A percentile compares a stretch with the other conserved stretches of the same genome.
Evolutionary conservation across 2,329 filamentous ascomycete genomes (phyloP).

Genomic region (Colletotrichum coccodes): DNA sequence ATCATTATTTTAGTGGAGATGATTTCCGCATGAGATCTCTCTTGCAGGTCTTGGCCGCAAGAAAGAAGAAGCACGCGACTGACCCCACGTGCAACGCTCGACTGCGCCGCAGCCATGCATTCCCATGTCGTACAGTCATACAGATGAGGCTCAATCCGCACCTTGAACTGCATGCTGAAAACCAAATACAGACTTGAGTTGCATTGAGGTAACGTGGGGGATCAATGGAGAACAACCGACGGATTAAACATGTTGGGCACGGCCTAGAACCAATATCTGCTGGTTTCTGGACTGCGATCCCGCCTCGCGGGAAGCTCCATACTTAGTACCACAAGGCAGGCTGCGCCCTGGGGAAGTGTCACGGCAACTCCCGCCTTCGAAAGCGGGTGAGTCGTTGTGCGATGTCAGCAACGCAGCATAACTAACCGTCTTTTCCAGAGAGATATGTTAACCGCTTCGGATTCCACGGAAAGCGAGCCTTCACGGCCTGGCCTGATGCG

Average conservation of each 20-base stretch:
- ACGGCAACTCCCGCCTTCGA: background rate
- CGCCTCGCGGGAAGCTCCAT: background rate
- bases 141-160: background rate
- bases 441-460: background rate
- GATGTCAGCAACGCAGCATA: background rate
- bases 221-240: background rate
- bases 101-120: background rate
- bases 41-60: background rate
- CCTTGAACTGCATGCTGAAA: background rate
- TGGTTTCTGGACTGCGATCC: background rate
- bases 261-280: background rate
- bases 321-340: background rate
- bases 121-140: background rate
- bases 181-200: background rate
- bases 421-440: background rate
- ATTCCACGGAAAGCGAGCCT: background rate
- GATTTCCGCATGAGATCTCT: background rate
- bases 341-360: background rate
- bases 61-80: background rate
- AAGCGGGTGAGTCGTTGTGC: background rate
- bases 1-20: background rate
- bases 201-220: background rate
- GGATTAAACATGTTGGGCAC: background rate
- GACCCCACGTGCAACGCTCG: background rate
- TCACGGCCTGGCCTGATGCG: slow-evolving; percentile 6